Evolutionary conservation across 1,284 basidiomycete genomes (phyloP).

Genomic region (Porodaedalea pini): DNA sequence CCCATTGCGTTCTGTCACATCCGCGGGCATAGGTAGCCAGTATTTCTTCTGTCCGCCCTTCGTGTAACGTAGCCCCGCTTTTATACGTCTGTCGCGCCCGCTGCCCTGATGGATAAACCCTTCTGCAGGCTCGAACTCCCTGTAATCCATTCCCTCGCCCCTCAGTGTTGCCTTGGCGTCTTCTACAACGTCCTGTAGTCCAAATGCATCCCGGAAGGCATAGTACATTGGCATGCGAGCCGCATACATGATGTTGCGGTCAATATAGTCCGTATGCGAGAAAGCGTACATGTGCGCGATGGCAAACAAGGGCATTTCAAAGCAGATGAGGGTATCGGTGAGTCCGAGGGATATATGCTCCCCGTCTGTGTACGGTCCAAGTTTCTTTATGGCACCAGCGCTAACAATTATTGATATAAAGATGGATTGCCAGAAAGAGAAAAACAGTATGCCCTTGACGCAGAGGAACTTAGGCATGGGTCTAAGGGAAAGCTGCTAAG

Average conservation of each 20-base stretch:
- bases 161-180: constrained; percentile 82
- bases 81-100: constrained; percentile 78
- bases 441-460: constrained; percentile 97
- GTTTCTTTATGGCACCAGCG: constrained; percentile 66
- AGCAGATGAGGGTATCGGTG: constrained; percentile 86
- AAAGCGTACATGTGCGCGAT: constrained; percentile 91
- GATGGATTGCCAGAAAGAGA: constrained; percentile 97
- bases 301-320: constrained; percentile 98
- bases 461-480: constrained; percentile 94
- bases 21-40: constrained; percentile 75
- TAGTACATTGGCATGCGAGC: constrained; percentile 86
- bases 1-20: constrained; percentile 40
- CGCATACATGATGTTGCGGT: constrained; percentile 61
- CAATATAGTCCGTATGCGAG: constrained; percentile 80
- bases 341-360: constrained; percentile 90
- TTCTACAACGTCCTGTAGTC: constrained; percentile 82
- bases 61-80: constrained; percentile 87
- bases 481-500: constrained; percentile 32
- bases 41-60: constrained; percentile 87
- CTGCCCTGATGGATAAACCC: constrained; percentile 86
- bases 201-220: constrained; percentile 86
- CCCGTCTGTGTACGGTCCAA: constrained; percentile 86
- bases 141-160: constrained; percentile 91
- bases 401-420: constrained; percentile 87
- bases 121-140: constrained; percentile 93